phyloP scores from a whole-genome alignment of 768 basidiomycete species.

The Dioszegia crocea region DNA sequence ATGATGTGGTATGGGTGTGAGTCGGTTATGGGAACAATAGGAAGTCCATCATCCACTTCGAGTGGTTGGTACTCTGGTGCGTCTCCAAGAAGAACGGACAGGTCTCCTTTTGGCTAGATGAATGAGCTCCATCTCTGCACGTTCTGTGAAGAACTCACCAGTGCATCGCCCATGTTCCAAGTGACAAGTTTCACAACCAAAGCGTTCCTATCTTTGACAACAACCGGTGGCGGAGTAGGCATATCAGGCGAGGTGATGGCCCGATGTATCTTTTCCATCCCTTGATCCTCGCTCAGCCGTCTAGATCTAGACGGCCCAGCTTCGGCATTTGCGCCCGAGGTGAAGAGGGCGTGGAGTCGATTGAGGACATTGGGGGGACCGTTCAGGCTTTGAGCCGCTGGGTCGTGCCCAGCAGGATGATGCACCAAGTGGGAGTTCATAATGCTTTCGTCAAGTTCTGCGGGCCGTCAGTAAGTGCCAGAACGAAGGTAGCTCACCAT shows the following conservation, averaged over 20 bases:
- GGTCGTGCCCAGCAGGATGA: not conserved
- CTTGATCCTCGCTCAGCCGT: not conserved
- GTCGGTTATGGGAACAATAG: constrained; percentile 32
- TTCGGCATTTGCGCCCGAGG: not conserved
- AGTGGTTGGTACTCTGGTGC: constrained; percentile 33
- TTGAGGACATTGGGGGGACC: not conserved
- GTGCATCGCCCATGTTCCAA: constrained; percentile 50
- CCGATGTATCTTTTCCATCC: not conserved
- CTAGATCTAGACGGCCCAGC: constrained; percentile 5
- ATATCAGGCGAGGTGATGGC: constrained; percentile 7
- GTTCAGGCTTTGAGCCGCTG: not conserved
- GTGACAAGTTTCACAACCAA: constrained; percentile 45
- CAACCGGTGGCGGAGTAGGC: not conserved
- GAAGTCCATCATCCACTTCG: constrained; percentile 11
- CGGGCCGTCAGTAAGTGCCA: not conserved
- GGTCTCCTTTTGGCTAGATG: constrained; percentile 47
- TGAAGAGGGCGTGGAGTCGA: constrained; percentile 18
- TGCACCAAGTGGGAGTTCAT: not conserved
- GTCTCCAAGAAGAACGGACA: constrained; percentile 39
- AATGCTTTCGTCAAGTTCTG: no score
- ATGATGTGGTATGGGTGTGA: constrained; percentile 48
- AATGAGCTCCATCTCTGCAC: not conserved
- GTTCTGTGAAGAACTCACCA: constrained; percentile 25
- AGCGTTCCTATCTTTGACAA: constrained; percentile 22
- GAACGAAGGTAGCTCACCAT: not conserved